Evolutionary conservation across 306 rosid species (phyloP), one percentile per base, ranked within the genome.

Genomic region (Fragaria nilgerrensis): DNA sequence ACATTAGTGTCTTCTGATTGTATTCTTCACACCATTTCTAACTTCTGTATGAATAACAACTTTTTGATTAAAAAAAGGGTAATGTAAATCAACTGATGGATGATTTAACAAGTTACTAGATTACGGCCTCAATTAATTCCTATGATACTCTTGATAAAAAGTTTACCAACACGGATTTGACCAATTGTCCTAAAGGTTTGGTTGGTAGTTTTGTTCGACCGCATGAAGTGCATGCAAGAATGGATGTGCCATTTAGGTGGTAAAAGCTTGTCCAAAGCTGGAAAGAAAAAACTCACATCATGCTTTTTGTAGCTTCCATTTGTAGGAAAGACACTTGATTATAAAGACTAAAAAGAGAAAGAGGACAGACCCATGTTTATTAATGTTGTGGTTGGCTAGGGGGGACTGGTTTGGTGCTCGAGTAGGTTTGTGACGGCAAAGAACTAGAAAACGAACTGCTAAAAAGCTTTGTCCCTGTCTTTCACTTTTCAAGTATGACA

Each of bases 391-490:
- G 69, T 64, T 64, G 81, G 58, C 69, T 72, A 29, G 67, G 72
- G 68, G 82, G 29, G 66, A 71, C 79, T 61, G 44, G 56, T 15
- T 79, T 77, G 85, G 88, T 68, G 77, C 19, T 70, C 37, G 73
- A 78, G 87, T 89, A 74, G 90, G 88, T 84, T 41, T 73, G 77
- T 85, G 89, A 49, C 91, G 86, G 90, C 90, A 85, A 72, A 69
- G 79, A 82, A 74, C 32, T 29, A 29, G 36, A 29, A 72, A 71
- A 2, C 14, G 59, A 10, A 75, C 25, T 3, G 59, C 76, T 78
- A 32, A 32, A 50, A 36, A 62, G 79, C 78, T 82, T 74, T 75
- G 52, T 44, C 69, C 5, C 48, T 71, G 62, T 81, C 84, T 75
- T 80, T 83, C 69, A 74, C 34, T 80, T 76, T 22, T 75, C 44